A percentile compares a stretch with the other conserved stretches of the same genome.
Conservation (phyloP, 2,329 filamentous ascomycete genomes). For the Colletotrichum australisinense region DNA sequence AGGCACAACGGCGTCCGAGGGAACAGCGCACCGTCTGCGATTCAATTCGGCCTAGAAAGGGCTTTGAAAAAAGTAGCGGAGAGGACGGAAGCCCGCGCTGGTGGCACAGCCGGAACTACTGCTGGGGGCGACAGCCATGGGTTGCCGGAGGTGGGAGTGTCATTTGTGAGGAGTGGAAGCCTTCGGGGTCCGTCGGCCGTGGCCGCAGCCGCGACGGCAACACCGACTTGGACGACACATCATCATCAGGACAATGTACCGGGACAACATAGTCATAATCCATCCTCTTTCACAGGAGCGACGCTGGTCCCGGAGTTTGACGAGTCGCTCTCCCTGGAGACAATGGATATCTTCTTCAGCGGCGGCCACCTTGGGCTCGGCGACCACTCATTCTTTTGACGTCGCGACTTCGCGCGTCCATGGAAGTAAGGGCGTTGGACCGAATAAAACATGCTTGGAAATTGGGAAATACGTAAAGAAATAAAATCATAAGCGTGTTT, state of each 20-base stretch:
- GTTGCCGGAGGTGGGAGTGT: neutral
- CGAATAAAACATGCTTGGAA: neutral
- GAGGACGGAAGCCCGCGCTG: slow-evolving; percentile 7
- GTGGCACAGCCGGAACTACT: neutral
- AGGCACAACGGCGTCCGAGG: slow-evolving; percentile 25
- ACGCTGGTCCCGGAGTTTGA: slow-evolving; percentile 26
- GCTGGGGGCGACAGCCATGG: neutral
- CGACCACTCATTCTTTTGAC: slow-evolving; percentile 32
- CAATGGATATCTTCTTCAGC: slow-evolving; percentile 32
- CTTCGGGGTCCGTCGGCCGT: neutral
- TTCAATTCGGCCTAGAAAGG: slow-evolving; percentile 31
- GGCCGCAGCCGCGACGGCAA: neutral
- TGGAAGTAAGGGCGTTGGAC: neutral
- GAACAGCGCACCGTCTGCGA: slow-evolving; percentile 29
- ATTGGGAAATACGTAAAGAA: neutral
- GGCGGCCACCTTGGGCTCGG: slow-evolving; percentile 33
- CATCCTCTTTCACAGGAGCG: slow-evolving; percentile 12
- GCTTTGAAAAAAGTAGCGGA: slow-evolving; percentile 30
- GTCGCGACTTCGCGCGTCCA: neutral
- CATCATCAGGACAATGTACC: neutral
- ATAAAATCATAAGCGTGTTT: no score
- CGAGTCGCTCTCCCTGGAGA: slow-evolving; percentile 23
- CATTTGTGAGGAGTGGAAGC: neutral
- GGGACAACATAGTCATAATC: slow-evolving; percentile 13
- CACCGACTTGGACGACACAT: slow-evolving; percentile 15